Base-by-base conservation (phyloP, 305 asterid genomes). In the Lippia alba region DNA sequence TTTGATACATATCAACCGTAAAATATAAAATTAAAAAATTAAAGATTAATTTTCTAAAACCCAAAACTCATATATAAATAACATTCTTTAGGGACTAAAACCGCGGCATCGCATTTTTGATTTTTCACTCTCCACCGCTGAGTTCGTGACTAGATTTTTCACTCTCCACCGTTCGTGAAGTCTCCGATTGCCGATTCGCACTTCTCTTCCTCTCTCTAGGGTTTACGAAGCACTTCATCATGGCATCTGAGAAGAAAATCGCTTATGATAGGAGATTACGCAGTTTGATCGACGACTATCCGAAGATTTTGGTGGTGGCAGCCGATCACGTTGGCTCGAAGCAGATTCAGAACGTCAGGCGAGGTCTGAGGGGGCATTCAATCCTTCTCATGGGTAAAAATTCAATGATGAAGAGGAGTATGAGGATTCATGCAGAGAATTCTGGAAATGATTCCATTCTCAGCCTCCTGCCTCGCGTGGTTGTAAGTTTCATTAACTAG, bases 311-410 rank as follows among this genome's bases (percentile, higher is more conserved):
- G 73, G 70, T 93, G 18, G 97, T 83, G 3, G 89, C 76, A 0
- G 98, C 98, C 5, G 98, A 93, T 39, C 91, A 93, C 39, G 98
- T 93, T 4, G 96, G 98, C 0, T 91, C 97, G 11, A 88, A 61
- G 6, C 97, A 93, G 85, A 78, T 93, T 7, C 98, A 93, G 91
- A 79, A 61, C 73, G 91, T 93, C 5, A 59, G 98, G 57, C 67
- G 62, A 45, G 98, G 97, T 8, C 64, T 93, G 64, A 81, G 98
- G 56, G 98, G 98, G 0, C 89, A 93, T 61, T 89, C 98, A 1
- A 69, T 85, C 0, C 92, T 93, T 32, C 88, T 93, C 0, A 93
- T 93, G 97, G 98, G 97, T 15, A 93, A 93, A 72, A 93, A 93
- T 18, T 91, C 98, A 7, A 85, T 93, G 98, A 93, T 93, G 94